Percentiles rank a stretch among this genome's conserved stretches.
phyloP scores from a whole-genome alignment of 768 basidiomycete species.

The Calocera viscosa region DNA sequence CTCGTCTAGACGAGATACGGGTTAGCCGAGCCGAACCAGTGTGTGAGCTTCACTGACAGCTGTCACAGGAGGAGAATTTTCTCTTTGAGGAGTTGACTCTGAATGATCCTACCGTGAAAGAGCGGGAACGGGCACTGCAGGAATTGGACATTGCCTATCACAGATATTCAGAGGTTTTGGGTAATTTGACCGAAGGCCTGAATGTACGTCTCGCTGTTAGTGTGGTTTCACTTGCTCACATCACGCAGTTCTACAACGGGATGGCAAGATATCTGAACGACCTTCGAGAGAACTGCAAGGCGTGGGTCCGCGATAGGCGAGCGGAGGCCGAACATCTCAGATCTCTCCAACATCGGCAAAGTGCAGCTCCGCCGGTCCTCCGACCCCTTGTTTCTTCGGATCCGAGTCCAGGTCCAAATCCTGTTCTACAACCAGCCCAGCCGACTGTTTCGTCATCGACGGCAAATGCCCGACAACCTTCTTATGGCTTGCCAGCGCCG shows the following conservation, averaged over 20 bases:
- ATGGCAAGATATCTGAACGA: conserved; percentile 56
- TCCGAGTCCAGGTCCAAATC: background rate
- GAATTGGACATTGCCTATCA: conserved; percentile 73
- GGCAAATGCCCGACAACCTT: background rate
- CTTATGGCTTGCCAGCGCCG: conserved; percentile 6
- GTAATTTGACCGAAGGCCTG: conserved; percentile 79
- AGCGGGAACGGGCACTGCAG: conserved; percentile 69
- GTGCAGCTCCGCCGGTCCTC: conserved; percentile 6
- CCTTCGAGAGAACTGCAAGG: conserved; percentile 63
- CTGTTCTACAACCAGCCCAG: background rate
- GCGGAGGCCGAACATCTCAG: conserved; percentile 59
- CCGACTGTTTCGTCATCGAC: background rate
- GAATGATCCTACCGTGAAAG: conserved; percentile 64
- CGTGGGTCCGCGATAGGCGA: conserved; percentile 59
- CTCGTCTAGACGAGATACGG: conserved; percentile 54
- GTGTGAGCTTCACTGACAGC: conserved; percentile 2
- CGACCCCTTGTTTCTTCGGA: background rate
- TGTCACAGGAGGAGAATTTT: conserved; percentile 48
- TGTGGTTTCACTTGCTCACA: background rate
- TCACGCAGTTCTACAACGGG: conserved; percentile 73
- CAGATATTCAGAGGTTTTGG: conserved; percentile 73
- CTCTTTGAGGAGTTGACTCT: conserved; percentile 62
- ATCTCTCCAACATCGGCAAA: background rate
- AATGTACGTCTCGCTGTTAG: conserved; percentile 38
- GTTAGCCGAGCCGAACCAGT: conserved; percentile 31